Conservation (phyloP, 1,139 yeast species). For the Suhomyces ambrosiae region DNA sequence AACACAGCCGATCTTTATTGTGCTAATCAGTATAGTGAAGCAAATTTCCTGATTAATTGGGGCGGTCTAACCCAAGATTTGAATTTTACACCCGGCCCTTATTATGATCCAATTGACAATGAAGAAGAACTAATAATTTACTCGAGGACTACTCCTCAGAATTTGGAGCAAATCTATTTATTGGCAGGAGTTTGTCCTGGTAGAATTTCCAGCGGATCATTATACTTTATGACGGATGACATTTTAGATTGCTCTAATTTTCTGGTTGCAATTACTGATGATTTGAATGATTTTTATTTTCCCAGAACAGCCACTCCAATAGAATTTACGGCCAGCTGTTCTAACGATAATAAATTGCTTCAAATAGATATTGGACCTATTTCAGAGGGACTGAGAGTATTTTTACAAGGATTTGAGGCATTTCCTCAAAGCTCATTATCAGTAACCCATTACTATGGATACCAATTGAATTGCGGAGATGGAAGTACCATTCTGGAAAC, state of each 20-base stretch:
- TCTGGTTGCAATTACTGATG: conserved; percentile 14
- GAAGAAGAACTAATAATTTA: conserved; percentile 17
- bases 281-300: conserved; percentile 22
- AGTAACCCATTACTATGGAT: conserved; percentile 18
- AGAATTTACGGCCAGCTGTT: conserved; percentile 12
- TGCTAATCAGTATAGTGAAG: conserved; percentile 1
- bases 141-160: conserved; percentile 23
- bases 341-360: conserved; percentile 9
- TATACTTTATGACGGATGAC: conserved; percentile 18
- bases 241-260: conserved; percentile 20
- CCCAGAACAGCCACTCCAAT: conserved; percentile 16
- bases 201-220: conserved; percentile 18
- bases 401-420: conserved; percentile 20
- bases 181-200: conserved; percentile 20
- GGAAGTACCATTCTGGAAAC: conserved; percentile 14
- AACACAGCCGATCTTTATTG: conserved; percentile 15
- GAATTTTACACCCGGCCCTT: conserved; percentile 10
- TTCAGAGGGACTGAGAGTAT: conserved; percentile 17
- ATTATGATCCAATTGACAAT: conserved; percentile 10
- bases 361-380: conserved; percentile 15
- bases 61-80: conserved; percentile 16
- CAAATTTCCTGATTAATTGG: conserved; percentile 16
- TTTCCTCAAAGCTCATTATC: conserved; percentile 11
- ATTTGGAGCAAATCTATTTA: conserved; percentile 19
- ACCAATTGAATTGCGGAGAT: conserved; percentile 17